phyloP scores from a whole-genome alignment of 805 yeast genomes.

The Candida adriatica region DNA sequence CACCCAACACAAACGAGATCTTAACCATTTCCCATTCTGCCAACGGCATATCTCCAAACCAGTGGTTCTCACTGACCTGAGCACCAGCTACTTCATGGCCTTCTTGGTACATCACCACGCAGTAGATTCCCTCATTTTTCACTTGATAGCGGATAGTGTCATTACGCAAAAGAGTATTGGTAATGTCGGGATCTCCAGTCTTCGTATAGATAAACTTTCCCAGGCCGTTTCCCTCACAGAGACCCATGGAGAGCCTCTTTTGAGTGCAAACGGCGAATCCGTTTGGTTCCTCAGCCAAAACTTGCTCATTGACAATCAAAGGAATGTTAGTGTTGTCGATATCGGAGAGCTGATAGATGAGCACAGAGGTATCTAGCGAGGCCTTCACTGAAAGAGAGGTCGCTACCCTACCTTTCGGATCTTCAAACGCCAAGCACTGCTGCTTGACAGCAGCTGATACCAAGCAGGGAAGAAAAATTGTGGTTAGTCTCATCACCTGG shows the following conservation, averaged over 20 bases:
- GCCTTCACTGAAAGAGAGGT: not conserved
- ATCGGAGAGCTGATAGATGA: conserved; percentile 11
- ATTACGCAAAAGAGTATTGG: conserved; percentile 1
- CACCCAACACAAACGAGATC: not conserved
- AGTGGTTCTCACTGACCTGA: conserved; percentile 4
- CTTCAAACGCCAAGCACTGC: too few species aligned
- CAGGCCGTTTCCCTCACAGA: conserved; percentile 4
- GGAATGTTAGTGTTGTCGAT: conserved; percentile 12
- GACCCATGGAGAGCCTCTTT: conserved; percentile 7
- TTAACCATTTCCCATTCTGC: conserved; percentile 3
- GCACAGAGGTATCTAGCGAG: conserved; percentile 4
- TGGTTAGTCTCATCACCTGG: too few species aligned
- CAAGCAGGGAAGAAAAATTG: too few species aligned
- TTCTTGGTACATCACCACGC: conserved; percentile 12
- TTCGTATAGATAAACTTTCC: conserved; percentile 11
- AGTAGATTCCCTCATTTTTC: conserved; percentile 5
- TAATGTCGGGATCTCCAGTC: not conserved
- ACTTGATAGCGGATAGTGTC: not conserved
- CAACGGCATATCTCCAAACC: conserved; percentile 8
- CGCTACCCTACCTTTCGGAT: not conserved
- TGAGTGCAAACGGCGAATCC: conserved; percentile 15
- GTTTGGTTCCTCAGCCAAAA: conserved; percentile 1
- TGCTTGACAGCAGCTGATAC: too few species aligned
- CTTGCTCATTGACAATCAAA: conserved; percentile 3
- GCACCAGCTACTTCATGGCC: conserved; percentile 3